Percentiles rank a stretch among this genome's conserved stretches.
These are phyloP conservation scores for Phanerochaete carnosa DNA, from an alignment of 768 basidiomycete genomes.

Conservation along the genomic window DNA sequence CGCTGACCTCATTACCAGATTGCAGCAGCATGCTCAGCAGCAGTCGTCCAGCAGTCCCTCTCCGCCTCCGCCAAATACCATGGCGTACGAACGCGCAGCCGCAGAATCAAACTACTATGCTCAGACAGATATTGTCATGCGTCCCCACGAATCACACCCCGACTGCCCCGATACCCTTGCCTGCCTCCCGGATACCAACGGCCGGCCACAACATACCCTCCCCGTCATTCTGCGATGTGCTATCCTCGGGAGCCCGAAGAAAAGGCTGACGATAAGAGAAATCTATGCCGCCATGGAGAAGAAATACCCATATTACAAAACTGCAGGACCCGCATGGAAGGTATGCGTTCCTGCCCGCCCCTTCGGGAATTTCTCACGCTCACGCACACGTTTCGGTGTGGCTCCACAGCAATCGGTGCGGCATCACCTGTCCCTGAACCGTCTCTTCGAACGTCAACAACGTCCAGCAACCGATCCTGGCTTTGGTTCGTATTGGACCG, in stretches of 20 bases:
- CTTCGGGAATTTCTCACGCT: slow-evolving; percentile 2
- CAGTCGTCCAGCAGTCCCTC: slow-evolving; percentile 11
- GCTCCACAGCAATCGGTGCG: slow-evolving; percentile 75
- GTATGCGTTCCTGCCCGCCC: slow-evolving; percentile 33
- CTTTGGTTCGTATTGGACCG: slow-evolving; percentile 88
- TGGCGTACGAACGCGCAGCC: slow-evolving; percentile 13
- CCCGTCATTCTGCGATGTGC: slow-evolving; percentile 84
- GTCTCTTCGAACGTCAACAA: slow-evolving; percentile 78
- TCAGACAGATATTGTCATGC: slow-evolving; percentile 19
- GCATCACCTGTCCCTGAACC: slow-evolving; percentile 80
- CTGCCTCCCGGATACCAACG: slow-evolving; percentile 77
- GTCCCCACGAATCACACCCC: slow-evolving; percentile 47
- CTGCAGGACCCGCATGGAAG: slow-evolving; percentile 84
- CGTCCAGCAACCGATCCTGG: slow-evolving; percentile 83
- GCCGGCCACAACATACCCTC: slow-evolving; percentile 78
- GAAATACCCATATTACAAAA: slow-evolving; percentile 79
- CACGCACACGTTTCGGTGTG: background rate
- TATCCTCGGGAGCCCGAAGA: slow-evolving; percentile 72
- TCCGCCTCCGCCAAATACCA: slow-evolving; percentile 3
- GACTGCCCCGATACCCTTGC: slow-evolving; percentile 76
- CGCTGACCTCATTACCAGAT: slow-evolving; percentile 6
- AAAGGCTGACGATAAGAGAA: slow-evolving; percentile 77
- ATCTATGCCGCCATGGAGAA: slow-evolving; percentile 86
- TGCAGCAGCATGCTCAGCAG: slow-evolving; percentile 12
- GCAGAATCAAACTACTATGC: slow-evolving; percentile 19